phyloP scores from a whole-genome alignment of 768 basidiomycete genomes.

The Gloeopeniophorella convolvens region DNA sequence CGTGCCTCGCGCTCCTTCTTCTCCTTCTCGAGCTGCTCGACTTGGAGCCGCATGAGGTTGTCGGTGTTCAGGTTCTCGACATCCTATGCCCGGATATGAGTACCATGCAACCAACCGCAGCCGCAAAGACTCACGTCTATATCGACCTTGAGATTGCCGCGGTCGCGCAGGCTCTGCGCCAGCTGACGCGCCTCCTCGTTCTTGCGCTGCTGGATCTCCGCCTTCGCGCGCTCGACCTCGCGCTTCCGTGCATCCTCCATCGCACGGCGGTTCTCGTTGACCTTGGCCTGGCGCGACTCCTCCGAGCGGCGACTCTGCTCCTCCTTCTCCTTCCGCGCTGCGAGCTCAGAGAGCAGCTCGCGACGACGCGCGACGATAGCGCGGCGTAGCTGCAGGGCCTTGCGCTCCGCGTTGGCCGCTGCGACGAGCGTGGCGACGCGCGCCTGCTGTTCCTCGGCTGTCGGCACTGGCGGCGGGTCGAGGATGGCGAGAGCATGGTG shows the following conservation, averaged over 20 bases:
- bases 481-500: conserved; percentile 61
- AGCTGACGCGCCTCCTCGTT: conserved; percentile 85
- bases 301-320: conserved; percentile 77
- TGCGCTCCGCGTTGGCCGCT: conserved; percentile 67
- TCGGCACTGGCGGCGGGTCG: conserved; percentile 36
- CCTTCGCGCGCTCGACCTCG: conserved; percentile 57
- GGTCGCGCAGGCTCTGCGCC: conserved; percentile 74
- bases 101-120: not conserved
- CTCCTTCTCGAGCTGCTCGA: conserved; percentile 95
- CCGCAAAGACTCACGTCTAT: conserved; percentile 46
- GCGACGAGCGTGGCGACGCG: conserved; percentile 54
- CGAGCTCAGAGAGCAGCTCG: conserved; percentile 78
- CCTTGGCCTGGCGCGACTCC: conserved; percentile 53
- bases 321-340: conserved; percentile 82
- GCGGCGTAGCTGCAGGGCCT: conserved; percentile 68
- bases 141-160: conserved; percentile 66
- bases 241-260: conserved; percentile 58
- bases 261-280: conserved; percentile 54
- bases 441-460: conserved; percentile 52
- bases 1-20: conserved; percentile 81
- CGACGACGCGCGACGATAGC: conserved; percentile 79
- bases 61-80: conserved; percentile 82
- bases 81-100: conserved; percentile 43
- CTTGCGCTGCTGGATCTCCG: conserved; percentile 73
- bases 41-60: conserved; percentile 81